Base-by-base conservation (phyloP, 345 rosid genomes). In the Euphorbia pulcherrima region DNA sequence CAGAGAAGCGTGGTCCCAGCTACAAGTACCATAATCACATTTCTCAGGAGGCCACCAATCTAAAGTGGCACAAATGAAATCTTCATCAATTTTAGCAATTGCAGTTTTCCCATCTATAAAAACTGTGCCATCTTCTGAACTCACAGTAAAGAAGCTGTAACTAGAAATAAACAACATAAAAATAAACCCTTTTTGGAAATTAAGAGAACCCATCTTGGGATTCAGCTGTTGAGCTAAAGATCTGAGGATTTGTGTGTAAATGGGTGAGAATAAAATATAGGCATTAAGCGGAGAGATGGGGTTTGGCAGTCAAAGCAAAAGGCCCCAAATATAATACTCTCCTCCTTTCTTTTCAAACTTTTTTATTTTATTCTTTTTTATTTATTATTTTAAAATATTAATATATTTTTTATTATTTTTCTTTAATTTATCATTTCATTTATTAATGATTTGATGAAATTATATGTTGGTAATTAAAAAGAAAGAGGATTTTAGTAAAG, bases 31-130 rank as follows among this genome's bases (percentile, higher is more conserved):
- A 70, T 94, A 94, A 74, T 89, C 96, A 74, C 99, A 94, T 84
- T 94, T 94, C 82, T 91, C 85, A 50, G 97, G 96, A 56, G 99
- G 97, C 99, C 97, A 94, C 99, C 99, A 94, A 70, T 94, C 99
- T 73, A 94, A 69, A 55, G 97, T 94, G 62, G 97, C 97, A 65
- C 99, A 91, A 60, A 94, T 74, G 74, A 88, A 94, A 81, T 92
- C 92, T 40, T 89, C 90, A 62, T 92, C 99, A 60, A 75, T 82
- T 75, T 51, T 78, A 58, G 85, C 99, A 74, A 88, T 86, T 80
- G 85, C 78, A 62, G 72, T 56, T 59, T 65, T 80, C 48, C 89
- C 88, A 64, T 87, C 80, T 50, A 92, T 75, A 26, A 64, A 81
- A 62, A 88, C 86, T 46, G 78, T 82, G 18, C 57, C 10, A 13